Conservation (phyloP, 1,284 basidiomycete species). For the Trichosporon sp. region DNA sequence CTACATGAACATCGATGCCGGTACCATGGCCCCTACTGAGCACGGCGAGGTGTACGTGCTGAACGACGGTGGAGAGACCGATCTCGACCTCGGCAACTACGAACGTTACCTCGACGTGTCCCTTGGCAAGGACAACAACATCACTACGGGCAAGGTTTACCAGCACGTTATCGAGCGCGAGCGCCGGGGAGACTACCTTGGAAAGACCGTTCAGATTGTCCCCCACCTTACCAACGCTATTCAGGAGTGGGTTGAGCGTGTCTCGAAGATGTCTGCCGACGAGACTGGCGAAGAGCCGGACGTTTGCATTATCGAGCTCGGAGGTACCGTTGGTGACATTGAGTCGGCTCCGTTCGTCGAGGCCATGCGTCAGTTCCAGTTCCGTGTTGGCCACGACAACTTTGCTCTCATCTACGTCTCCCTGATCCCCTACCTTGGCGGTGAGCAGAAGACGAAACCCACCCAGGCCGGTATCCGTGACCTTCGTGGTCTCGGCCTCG, state of each 20-base stretch:
- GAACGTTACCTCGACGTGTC: constrained; percentile 97
- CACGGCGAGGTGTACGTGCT: constrained; percentile 99
- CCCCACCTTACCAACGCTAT: constrained; percentile 96
- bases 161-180: constrained; percentile 95
- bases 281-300: constrained; percentile 90
- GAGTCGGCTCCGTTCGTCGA: constrained; percentile 97
- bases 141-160: constrained; percentile 98
- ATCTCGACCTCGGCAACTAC: constrained; percentile 97
- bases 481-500: constrained; percentile 83
- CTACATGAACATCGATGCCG: constrained; percentile 99
- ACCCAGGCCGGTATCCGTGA: constrained; percentile 97
- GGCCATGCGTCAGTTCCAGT: constrained; percentile 99
- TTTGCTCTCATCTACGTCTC: constrained; percentile 97
- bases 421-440: constrained; percentile 96
- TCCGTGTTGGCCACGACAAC: constrained; percentile 94
- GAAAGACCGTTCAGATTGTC: constrained; percentile 97
- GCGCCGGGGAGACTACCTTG: constrained; percentile 93
- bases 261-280: constrained; percentile 89
- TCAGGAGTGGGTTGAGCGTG: constrained; percentile 97
- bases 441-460: constrained; percentile 99
- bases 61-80: constrained; percentile 97
- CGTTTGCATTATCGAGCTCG: constrained; percentile 97
- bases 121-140: constrained; percentile 90
- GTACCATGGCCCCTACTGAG: constrained; percentile 97
- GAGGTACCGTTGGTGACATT: constrained; percentile 93